These are phyloP conservation scores for Lotmaria passim DNA, from an alignment of 208 protist genomes.

Conservation along the genomic window DNA sequence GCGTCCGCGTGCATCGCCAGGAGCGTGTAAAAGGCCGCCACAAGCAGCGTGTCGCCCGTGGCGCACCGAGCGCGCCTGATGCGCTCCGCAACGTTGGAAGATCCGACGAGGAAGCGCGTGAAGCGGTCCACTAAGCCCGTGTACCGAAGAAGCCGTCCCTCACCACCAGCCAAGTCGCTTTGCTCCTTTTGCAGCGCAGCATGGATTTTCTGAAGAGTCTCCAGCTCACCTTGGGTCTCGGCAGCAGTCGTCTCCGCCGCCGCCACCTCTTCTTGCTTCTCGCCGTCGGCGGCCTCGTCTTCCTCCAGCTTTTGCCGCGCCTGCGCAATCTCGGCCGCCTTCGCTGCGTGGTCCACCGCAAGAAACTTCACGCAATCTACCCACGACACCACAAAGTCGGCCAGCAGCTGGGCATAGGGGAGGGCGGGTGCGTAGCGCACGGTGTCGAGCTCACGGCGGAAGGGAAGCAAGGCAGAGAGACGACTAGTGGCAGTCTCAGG, in stretches of 20 bases:
- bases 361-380: conserved; percentile 40
- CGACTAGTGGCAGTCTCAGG: conserved; percentile 6
- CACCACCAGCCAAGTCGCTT: conserved; percentile 28
- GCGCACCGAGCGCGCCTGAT: conserved; percentile 35
- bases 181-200: conserved; percentile 38
- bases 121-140: conserved; percentile 75
- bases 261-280: conserved; percentile 14
- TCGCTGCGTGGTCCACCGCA: conserved; percentile 15
- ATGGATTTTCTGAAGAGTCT: conserved; percentile 24
- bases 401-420: conserved; percentile 50
- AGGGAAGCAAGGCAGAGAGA: conserved; percentile 23
- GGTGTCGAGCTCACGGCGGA: conserved; percentile 46
- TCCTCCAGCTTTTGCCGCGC: not conserved
- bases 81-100: conserved; percentile 31
- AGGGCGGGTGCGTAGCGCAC: conserved; percentile 55
- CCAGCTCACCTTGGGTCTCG: conserved; percentile 20
- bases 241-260: conserved; percentile 13
- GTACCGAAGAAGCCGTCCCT: conserved; percentile 52
- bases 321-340: conserved; percentile 3
- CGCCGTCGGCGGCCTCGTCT: conserved; percentile 13
- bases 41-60: conserved; percentile 64
- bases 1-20: conserved; percentile 41
- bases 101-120: conserved; percentile 39
- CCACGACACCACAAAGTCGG: conserved; percentile 59
- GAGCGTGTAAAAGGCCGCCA: conserved; percentile 68